Evolutionary conservation across 768 basidiomycete genomes (phyloP).

Genomic region (Piloderma croceum): DNA sequence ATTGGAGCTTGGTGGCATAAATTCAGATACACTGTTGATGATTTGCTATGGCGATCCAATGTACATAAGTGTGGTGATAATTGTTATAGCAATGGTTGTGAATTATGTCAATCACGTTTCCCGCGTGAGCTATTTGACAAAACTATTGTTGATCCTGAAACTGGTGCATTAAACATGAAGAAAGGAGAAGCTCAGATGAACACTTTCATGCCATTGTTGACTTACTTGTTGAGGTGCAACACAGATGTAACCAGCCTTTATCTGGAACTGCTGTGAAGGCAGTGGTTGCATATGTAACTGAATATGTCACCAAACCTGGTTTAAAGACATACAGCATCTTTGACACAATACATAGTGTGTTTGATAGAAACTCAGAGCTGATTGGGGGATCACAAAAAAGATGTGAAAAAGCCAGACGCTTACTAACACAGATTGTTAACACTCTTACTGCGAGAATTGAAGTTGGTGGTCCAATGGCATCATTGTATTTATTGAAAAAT

Average conservation of each 20-base stretch:
- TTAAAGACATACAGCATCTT: conserved; percentile 37
- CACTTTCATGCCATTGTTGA: conserved; percentile 23
- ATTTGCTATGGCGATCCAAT: conserved; percentile 25
- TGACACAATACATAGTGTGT: conserved; percentile 18
- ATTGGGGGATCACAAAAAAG: background rate
- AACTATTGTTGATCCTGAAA: conserved; percentile 19
- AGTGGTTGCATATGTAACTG: conserved; percentile 33
- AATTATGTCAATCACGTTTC: conserved; percentile 30
- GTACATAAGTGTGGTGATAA: conserved; percentile 14
- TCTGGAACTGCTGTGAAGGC: conserved; percentile 38
- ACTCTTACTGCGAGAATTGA: conserved; percentile 23
- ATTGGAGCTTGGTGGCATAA: conserved; percentile 10
- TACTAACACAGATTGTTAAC: conserved; percentile 32
- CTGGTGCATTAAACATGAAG: conserved; percentile 21
- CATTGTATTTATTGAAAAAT: conserved; percentile 25
- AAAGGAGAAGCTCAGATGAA: conserved; percentile 33
- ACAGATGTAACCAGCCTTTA: conserved; percentile 33
- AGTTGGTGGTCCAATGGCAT: conserved; percentile 29
- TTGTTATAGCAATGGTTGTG: background rate
- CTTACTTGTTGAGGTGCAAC: conserved; percentile 33
- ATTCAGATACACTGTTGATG: conserved; percentile 20
- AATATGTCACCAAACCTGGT: conserved; percentile 38
- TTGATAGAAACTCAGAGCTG: conserved; percentile 6
- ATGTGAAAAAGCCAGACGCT: conserved; percentile 17
- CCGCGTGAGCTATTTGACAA: conserved; percentile 23